Evolutionary conservation across 2,329 filamentous ascomycete species (phyloP).

Genomic region (Diplocarpon mali): DNA sequence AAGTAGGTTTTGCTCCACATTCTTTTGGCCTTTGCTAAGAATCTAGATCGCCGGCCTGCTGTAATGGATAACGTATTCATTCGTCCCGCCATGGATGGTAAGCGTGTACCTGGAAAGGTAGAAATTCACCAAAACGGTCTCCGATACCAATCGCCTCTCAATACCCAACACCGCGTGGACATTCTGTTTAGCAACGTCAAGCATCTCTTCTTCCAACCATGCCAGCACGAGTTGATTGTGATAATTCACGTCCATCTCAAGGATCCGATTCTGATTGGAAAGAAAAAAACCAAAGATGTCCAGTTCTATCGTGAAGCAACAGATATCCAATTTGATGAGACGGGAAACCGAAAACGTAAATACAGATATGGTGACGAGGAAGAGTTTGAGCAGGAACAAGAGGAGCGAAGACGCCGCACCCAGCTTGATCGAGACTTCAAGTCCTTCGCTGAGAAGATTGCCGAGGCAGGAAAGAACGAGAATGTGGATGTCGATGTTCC

Average conservation of each 20-base stretch:
- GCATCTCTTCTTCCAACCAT: slow-evolving; percentile 97
- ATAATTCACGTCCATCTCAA: slow-evolving; percentile 97
- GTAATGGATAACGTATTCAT: slow-evolving; percentile 93
- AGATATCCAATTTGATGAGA: slow-evolving; percentile 98
- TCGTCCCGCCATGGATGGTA: slow-evolving; percentile 88
- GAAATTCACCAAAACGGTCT: slow-evolving; percentile 99
- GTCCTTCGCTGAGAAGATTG: slow-evolving; percentile 92
- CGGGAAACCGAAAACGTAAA: slow-evolving; percentile 93
- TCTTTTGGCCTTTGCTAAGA: slow-evolving; percentile 30
- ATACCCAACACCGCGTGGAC: slow-evolving; percentile 75
- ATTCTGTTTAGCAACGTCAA: slow-evolving; percentile 97
- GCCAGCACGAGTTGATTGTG: slow-evolving; percentile 89
- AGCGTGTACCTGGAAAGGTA: slow-evolving; percentile 88
- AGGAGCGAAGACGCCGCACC: slow-evolving; percentile 83
- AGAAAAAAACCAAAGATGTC: slow-evolving; percentile 96
- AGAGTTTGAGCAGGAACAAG: slow-evolving; percentile 96
- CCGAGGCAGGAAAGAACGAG: slow-evolving; percentile 85
- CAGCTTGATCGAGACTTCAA: slow-evolving; percentile 94
- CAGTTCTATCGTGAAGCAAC: slow-evolving; percentile 98
- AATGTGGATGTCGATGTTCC: slow-evolving; percentile 91
- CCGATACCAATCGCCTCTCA: slow-evolving; percentile 75
- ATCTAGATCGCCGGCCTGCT: slow-evolving; percentile 70
- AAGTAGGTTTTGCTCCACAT: slow-evolving; percentile 45
- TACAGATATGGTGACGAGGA: slow-evolving; percentile 97
- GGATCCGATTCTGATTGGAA: slow-evolving; percentile 95